These are phyloP conservation scores for Tolypocladium amazonense DNA, from an alignment of 2,329 filamentous ascomycete genomes.

Conservation along the genomic window DNA sequence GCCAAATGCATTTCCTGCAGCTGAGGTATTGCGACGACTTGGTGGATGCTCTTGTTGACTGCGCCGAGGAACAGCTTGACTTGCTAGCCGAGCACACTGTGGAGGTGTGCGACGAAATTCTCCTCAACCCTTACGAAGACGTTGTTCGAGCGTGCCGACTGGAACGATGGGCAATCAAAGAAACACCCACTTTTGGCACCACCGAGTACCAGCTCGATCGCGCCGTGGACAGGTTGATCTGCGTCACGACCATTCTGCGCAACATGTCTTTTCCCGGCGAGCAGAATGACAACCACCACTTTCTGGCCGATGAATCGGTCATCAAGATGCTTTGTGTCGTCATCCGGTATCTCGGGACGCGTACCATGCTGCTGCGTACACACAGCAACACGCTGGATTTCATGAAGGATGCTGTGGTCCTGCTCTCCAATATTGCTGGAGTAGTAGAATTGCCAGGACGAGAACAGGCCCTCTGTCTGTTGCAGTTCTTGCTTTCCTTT, in stretches of 20 bases:
- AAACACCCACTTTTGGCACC: slow-evolving; percentile 64
- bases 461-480: slow-evolving; percentile 75
- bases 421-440: slow-evolving; percentile 80
- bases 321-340: slow-evolving; percentile 76
- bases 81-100: slow-evolving; percentile 72
- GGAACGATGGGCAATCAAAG: slow-evolving; percentile 63
- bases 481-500: slow-evolving; percentile 87
- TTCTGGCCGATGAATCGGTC: slow-evolving; percentile 66
- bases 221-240: slow-evolving; percentile 77
- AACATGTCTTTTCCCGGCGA: slow-evolving; percentile 76
- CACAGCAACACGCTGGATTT: slow-evolving; percentile 85
- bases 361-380: slow-evolving; percentile 74
- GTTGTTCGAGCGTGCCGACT: slow-evolving; percentile 66
- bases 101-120: slow-evolving; percentile 78
- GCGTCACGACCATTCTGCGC: slow-evolving; percentile 82
- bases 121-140: slow-evolving; percentile 79
- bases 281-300: slow-evolving; percentile 52
- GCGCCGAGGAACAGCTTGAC: slow-evolving; percentile 80
- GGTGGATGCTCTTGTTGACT: slow-evolving; percentile 79
- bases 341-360: slow-evolving; percentile 79
- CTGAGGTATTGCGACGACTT: slow-evolving; percentile 76
- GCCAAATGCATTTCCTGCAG: slow-evolving; percentile 53
- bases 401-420: slow-evolving; percentile 88
- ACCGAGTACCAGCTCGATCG: slow-evolving; percentile 73
- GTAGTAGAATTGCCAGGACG: slow-evolving; percentile 71